Percentiles rank a stretch among this genome's conserved stretches.
Evolutionary conservation across 2,329 filamentous ascomycete species (phyloP).

Genomic region (Fonsecaea multimorphosa): DNA sequence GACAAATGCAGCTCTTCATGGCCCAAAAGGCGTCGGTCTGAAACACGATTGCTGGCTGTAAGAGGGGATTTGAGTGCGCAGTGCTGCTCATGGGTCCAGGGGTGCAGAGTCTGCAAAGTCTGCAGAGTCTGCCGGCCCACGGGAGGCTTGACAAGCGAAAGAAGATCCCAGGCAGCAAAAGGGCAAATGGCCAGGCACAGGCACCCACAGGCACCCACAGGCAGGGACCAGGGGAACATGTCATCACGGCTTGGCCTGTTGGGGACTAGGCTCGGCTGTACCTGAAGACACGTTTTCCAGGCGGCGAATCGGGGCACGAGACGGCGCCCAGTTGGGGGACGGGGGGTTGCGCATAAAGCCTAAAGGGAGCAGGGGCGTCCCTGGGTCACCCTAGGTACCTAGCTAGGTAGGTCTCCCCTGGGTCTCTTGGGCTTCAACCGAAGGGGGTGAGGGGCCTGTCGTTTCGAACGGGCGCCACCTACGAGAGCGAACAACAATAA

Average conservation of each 20-base stretch:
- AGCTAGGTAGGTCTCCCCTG: neutral
- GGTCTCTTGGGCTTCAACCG: neutral
- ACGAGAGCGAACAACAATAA: conserved; percentile 5
- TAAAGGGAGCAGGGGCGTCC: neutral
- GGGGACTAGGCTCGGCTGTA: conserved; percentile 25
- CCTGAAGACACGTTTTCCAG: conserved; percentile 28
- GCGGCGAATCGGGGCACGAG: conserved; percentile 23
- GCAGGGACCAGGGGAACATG: conserved; percentile 23
- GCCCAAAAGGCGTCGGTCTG: neutral
- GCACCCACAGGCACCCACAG: too few relatives aligned
- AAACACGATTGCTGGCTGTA: conserved; percentile 4
- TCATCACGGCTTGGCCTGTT: conserved; percentile 29
- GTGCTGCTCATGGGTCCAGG: neutral
- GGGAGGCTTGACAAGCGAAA: conserved; percentile 4
- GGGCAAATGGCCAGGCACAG: conserved; percentile 11
- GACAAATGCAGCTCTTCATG: neutral
- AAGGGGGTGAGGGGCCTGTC: neutral
- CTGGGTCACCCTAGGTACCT: neutral
- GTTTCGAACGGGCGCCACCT: conserved; percentile 18
- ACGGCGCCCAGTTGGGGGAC: neutral
- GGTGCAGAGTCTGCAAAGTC: neutral
- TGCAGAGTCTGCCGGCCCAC: too few relatives aligned
- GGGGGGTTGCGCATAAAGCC: neutral
- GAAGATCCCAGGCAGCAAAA: conserved; percentile 6
- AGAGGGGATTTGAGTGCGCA: neutral